Evolutionary conservation across 164 flowering plant genomes (phyloP).

Genomic region (Tetracentron sinense): DNA sequence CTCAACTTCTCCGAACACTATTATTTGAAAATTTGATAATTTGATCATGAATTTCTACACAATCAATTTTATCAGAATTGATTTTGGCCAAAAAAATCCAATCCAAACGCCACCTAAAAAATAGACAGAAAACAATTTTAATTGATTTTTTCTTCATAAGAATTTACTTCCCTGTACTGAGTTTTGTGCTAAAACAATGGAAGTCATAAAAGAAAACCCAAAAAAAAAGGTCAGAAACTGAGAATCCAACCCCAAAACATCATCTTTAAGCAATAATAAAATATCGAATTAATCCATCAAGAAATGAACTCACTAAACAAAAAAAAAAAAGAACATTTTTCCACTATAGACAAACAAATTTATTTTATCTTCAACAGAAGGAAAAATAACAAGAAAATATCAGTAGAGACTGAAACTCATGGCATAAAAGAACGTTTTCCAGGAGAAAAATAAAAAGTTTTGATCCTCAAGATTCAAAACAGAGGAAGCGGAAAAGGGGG

Average conservation of each 20-base stretch:
- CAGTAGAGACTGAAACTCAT: neutral
- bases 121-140: too few relatives aligned
- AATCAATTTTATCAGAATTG: too few relatives aligned
- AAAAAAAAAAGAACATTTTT: too few relatives aligned
- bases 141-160: too few relatives aligned
- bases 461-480: neutral
- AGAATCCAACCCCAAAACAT: neutral
- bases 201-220: slow-evolving; percentile 2
- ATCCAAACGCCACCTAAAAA: too few relatives aligned
- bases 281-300: neutral
- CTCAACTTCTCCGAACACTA: too few relatives aligned
- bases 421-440: neutral
- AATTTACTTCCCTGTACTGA: too few relatives aligned
- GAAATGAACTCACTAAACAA: too few relatives aligned
- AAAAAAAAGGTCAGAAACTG: neutral
- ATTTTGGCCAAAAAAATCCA: too few relatives aligned
- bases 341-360: too few relatives aligned
- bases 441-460: neutral
- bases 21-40: too few relatives aligned
- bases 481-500: neutral
- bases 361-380: neutral
- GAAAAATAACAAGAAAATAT: neutral
- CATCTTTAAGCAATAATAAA: neutral
- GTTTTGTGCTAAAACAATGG: neutral
- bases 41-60: too few relatives aligned